phyloP scores from a whole-genome alignment of 441 rosid species.

The Syzygium syzygioides region DNA sequence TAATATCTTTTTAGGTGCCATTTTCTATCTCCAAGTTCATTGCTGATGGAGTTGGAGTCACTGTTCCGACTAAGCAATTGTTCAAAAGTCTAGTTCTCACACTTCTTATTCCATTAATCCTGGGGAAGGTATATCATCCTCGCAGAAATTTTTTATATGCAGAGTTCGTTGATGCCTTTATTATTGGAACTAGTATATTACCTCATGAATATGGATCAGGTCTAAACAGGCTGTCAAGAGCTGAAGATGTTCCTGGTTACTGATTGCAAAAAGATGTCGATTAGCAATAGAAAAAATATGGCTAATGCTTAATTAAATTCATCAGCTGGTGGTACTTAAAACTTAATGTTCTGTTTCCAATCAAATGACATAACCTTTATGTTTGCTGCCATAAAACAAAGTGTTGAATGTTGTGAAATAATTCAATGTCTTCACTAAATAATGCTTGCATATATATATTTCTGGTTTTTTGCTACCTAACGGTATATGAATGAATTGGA shows the following conservation, averaged over 20 bases:
- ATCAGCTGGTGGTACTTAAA: not conserved
- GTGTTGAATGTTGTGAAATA: not conserved
- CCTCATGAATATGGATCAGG: not conserved
- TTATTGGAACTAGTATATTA: not conserved
- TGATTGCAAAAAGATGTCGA: not conserved
- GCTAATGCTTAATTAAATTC: not conserved
- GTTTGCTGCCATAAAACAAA: not conserved
- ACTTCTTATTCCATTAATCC: conserved; percentile 63
- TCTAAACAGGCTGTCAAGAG: not conserved
- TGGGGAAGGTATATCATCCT: conserved; percentile 66
- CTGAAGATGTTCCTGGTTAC: not conserved
- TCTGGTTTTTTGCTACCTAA: not conserved
- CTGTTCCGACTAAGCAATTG: conserved; percentile 72
- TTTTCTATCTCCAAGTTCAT: conserved; percentile 78
- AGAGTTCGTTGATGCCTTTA: not conserved
- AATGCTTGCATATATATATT: not conserved
- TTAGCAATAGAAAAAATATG: not conserved
- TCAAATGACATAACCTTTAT: not conserved
- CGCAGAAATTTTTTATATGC: not conserved
- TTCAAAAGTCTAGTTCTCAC: conserved; percentile 72
- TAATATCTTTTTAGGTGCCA: conserved; percentile 57
- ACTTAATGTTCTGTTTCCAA: not conserved
- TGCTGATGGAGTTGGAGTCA: conserved; percentile 80
- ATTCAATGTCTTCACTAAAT: not conserved
- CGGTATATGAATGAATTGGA: not conserved